Evolutionary conservation across 1,284 basidiomycete genomes (phyloP).

Genomic region (Mrakiaceae sp.): DNA sequence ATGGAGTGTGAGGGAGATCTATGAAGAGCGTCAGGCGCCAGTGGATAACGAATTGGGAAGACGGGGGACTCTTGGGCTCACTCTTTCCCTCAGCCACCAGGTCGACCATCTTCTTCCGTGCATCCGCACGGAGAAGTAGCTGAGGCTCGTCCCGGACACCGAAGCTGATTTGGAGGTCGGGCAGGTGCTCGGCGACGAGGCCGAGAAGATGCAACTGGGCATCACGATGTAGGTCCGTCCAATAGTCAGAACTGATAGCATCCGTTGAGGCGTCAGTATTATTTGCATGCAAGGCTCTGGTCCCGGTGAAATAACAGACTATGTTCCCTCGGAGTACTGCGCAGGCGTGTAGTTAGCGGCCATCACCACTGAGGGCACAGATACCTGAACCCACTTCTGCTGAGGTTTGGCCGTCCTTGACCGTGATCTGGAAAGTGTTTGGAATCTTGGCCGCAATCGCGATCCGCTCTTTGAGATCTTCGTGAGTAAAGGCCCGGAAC

Average conservation of each 20-base stretch:
- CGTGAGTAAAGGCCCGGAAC: conserved; percentile 18
- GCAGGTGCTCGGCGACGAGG: conserved; percentile 2
- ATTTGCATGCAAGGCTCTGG: not conserved
- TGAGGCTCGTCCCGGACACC: conserved; percentile 17
- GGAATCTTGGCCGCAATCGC: conserved; percentile 1
- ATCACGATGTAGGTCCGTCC: conserved; percentile 12
- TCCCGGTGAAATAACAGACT: not conserved
- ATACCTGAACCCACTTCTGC: not conserved
- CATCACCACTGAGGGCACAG: not conserved
- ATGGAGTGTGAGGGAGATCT: not conserved
- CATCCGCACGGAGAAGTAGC: conserved; percentile 6
- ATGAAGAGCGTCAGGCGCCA: not conserved
- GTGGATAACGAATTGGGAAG: not conserved
- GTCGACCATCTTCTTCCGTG: not conserved
- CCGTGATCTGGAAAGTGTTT: conserved; percentile 8
- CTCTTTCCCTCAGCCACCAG: not conserved
- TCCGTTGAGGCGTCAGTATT: not conserved
- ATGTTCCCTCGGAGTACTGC: not conserved
- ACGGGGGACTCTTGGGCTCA: not conserved
- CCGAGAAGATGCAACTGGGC: conserved; percentile 9
- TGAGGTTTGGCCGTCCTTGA: not conserved
- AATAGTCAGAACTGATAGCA: conserved; percentile 5
- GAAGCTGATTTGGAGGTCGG: conserved; percentile 10
- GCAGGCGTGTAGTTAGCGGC: not conserved
- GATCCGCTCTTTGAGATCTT: conserved; percentile 17